These are phyloP conservation scores for Thraustochytrium sp. DNA, from an alignment of 352 stramenopile genomes.

Conservation along the genomic window DNA sequence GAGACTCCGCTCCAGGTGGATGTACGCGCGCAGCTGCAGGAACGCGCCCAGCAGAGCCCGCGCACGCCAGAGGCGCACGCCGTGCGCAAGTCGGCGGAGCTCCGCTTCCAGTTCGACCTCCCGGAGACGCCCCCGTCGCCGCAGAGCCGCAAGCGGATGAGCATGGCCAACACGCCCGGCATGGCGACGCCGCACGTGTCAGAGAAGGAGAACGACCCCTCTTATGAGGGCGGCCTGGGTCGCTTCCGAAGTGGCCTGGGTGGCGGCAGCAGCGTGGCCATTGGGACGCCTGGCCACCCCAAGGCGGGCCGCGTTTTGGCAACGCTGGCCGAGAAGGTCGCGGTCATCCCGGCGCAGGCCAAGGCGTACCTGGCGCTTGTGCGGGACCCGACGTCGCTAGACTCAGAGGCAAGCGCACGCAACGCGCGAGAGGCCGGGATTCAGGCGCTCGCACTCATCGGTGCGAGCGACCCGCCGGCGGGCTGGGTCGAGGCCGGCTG, in stretches of 20 bases:
- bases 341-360: not conserved
- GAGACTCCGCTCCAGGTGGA: not conserved
- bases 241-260: not conserved
- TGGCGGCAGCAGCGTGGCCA: no score
- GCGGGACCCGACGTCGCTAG: not conserved
- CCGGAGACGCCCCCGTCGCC: slow-evolving; percentile 5
- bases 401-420: not conserved
- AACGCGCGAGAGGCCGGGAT: not conserved
- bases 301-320: not conserved
- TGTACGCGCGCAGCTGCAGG: not conserved
- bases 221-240: not conserved
- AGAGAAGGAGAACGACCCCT: slow-evolving; percentile 38
- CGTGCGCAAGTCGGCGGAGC: not conserved
- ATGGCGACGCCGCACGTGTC: not conserved
- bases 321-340: not conserved
- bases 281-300: not conserved
- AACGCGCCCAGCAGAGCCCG: not conserved
- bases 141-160: not conserved
- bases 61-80: not conserved
- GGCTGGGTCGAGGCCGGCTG: not conserved
- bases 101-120: not conserved
- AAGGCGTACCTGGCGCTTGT: slow-evolving; percentile 7
- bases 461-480: not conserved
- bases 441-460: not conserved
- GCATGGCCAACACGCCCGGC: not conserved